Percentiles rank a stretch among this genome's conserved stretches.
Conservation (phyloP, 495 filamentous ascomycete genomes). For the Melanomma pulvis-pyrius region DNA sequence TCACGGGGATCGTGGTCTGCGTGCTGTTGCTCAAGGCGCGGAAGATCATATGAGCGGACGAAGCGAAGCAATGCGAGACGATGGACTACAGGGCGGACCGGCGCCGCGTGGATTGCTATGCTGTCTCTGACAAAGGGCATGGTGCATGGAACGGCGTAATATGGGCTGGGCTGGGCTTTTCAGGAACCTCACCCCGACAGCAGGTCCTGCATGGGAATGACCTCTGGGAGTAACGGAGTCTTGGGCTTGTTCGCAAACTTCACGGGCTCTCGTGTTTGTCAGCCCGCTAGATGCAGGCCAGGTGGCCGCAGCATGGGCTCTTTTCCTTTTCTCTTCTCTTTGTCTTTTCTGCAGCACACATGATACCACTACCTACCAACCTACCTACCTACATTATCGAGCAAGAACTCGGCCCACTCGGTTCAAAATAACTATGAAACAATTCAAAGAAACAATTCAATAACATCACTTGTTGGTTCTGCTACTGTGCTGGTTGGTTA, state of each 20-base stretch:
- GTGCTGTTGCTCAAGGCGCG: slow-evolving; percentile 44
- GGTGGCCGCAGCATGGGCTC: not conserved
- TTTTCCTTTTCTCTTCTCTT: too few relatives aligned
- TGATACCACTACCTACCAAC: slow-evolving; percentile 1
- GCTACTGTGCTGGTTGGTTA: too few relatives aligned
- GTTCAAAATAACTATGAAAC: not conserved
- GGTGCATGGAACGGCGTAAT: not conserved
- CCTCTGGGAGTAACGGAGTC: not conserved
- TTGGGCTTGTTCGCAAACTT: not conserved
- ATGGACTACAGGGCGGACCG: too few relatives aligned
- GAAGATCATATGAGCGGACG: slow-evolving; percentile 29
- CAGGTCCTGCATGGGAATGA: not conserved
- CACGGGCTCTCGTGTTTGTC: not conserved
- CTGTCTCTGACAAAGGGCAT: not conserved
- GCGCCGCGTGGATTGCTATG: not conserved
- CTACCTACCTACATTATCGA: too few relatives aligned
- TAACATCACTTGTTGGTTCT: not conserved
- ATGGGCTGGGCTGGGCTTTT: not conserved
- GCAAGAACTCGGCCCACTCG: not conserved
- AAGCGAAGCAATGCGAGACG: too few relatives aligned
- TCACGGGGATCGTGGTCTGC: slow-evolving; percentile 45
- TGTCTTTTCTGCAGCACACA: not conserved
- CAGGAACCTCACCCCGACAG: not conserved
- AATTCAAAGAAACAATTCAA: not conserved
- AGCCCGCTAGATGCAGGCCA: not conserved